These are phyloP conservation scores for Coniferiporia sulphurascens DNA, from an alignment of 1,284 basidiomycete genomes.

Conservation along the genomic window DNA sequence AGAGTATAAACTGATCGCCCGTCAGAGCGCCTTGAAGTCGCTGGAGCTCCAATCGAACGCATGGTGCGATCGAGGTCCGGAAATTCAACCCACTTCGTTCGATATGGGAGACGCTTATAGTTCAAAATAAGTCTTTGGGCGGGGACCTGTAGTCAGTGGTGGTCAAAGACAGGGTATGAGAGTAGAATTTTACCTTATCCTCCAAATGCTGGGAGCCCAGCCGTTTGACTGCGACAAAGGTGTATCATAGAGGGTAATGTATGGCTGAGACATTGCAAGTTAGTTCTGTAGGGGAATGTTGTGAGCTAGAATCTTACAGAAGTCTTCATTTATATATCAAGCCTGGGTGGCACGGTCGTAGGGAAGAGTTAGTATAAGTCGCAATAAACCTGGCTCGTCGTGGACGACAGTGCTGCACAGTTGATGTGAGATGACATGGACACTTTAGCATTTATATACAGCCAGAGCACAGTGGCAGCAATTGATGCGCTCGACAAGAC, in stretches of 20 bases:
- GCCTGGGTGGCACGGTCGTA: constrained; percentile 3
- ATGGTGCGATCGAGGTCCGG: constrained; percentile 60
- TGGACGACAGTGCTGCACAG: constrained; percentile 2
- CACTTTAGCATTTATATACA: constrained; percentile 8
- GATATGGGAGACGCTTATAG: constrained; percentile 63
- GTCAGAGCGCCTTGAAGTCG: constrained; percentile 47
- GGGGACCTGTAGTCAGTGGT: not conserved
- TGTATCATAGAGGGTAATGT: constrained; percentile 62
- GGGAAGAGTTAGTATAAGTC: not conserved
- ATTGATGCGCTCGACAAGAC: constrained; percentile 5
- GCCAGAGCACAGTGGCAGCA: not conserved
- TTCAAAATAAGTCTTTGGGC: constrained; percentile 58
- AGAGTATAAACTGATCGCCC: constrained; percentile 60
- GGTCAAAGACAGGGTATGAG: not conserved
- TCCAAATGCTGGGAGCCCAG: constrained; percentile 72
- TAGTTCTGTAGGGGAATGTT: not conserved
- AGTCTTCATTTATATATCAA: constrained; percentile 14
- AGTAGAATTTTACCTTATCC: constrained; percentile 33
- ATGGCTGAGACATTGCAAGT: constrained; percentile 32
- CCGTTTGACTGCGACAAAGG: constrained; percentile 50
- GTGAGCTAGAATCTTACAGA: constrained; percentile 7
- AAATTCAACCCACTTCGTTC: constrained; percentile 64
- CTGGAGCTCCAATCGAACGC: constrained; percentile 51
- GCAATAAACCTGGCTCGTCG: not conserved
- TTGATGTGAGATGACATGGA: constrained; percentile 16